Conservation (phyloP, 192 early-diverging fungal genomes). For the Martensiomyces pterosporus region DNA sequence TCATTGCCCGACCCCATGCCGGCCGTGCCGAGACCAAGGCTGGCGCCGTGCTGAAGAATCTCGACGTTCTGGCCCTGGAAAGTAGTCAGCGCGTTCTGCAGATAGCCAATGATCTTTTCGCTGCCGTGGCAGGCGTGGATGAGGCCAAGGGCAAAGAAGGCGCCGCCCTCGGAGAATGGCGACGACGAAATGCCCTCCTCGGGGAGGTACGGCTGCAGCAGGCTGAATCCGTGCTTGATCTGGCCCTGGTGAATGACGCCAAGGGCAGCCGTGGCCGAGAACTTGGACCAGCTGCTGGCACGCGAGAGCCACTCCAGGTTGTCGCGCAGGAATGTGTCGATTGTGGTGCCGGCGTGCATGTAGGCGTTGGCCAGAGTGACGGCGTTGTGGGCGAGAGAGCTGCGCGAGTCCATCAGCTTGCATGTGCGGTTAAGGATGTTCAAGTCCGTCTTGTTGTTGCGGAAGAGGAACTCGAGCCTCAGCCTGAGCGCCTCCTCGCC, state of each 20-base stretch:
- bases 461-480: conserved; percentile 90
- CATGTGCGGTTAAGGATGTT: conserved; percentile 90
- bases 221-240: conserved; percentile 69
- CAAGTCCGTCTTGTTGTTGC: conserved; percentile 96
- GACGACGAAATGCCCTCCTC: conserved; percentile 81
- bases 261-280: conserved; percentile 94
- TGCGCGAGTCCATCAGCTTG: conserved; percentile 84
- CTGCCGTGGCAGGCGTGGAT: conserved; percentile 95
- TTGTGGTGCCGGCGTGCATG: conserved; percentile 97
- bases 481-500: conserved; percentile 90
- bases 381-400: conserved; percentile 91
- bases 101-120: conserved; percentile 70
- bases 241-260: conserved; percentile 99
- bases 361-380: conserved; percentile 96
- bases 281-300: conserved; percentile 99
- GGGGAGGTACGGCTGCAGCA: conserved; percentile 93
- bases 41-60: conserved; percentile 94
- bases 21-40: conserved; percentile 90
- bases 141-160: conserved; percentile 94
- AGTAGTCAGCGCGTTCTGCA: conserved; percentile 74
- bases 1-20: conserved; percentile 94
- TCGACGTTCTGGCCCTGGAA: conserved; percentile 66
- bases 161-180: conserved; percentile 94
- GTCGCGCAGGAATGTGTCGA: conserved; percentile 95
- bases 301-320: conserved; percentile 97